These are phyloP conservation scores for Sphagnurus paluster DNA, from an alignment of 1,284 basidiomycete species.

Conservation along the genomic window DNA sequence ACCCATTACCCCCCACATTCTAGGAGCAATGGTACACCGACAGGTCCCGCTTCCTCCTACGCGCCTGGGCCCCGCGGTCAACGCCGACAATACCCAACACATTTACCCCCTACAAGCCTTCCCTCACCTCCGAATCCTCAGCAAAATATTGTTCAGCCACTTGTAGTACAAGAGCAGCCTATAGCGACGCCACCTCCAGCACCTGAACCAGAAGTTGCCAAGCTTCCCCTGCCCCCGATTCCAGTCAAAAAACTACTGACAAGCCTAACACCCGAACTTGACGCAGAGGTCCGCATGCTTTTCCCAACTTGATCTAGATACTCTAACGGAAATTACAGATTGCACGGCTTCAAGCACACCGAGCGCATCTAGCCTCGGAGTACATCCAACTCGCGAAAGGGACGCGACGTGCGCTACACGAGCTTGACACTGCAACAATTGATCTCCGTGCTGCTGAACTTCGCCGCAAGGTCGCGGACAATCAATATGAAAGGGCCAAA, in stretches of 20 bases:
- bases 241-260: conserved; percentile 9
- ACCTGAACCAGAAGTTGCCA: conserved; percentile 3
- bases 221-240: conserved; percentile 16
- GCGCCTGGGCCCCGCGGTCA: conserved; percentile 25
- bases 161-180: conserved; percentile 4
- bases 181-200: too few relatives aligned
- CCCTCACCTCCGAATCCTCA: conserved; percentile 4
- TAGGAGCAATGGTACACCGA: conserved; percentile 16
- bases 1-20: conserved; percentile 11
- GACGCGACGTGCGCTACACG: conserved; percentile 53
- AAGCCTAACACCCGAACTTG: conserved; percentile 21
- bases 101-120: conserved; percentile 10
- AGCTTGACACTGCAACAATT: conserved; percentile 56
- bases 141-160: conserved; percentile 5
- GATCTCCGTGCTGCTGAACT: conserved; percentile 59
- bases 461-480: conserved; percentile 53
- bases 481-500: conserved; percentile 61
- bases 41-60: conserved; percentile 17
- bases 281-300: conserved; percentile 25
- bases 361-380: conserved; percentile 40
- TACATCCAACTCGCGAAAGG: conserved; percentile 42
- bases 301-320: background rate
- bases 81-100: conserved; percentile 23
- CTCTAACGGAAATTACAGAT: conserved; percentile 21
- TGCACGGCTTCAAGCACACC: conserved; percentile 36